These are phyloP conservation scores for Trametes pubescens DNA, from an alignment of 1,284 basidiomycete species.

Conservation along the genomic window DNA sequence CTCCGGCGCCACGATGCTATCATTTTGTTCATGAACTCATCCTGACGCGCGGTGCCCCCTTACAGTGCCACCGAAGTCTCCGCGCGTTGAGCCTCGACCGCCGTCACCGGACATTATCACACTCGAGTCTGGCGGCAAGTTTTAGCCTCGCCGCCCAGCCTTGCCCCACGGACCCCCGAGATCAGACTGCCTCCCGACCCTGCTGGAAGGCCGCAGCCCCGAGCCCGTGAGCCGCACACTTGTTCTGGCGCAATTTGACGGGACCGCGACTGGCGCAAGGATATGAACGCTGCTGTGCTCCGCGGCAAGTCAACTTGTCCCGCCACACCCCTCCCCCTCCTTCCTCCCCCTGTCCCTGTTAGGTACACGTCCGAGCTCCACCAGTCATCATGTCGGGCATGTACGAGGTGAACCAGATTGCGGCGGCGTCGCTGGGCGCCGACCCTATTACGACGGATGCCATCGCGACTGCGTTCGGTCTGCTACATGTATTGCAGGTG, in stretches of 20 bases:
- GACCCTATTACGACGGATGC: slow-evolving; percentile 16
- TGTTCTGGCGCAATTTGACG: not conserved
- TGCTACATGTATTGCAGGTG: slow-evolving; percentile 21
- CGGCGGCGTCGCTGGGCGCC: slow-evolving; percentile 21
- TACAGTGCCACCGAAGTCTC: not conserved
- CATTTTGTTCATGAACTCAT: slow-evolving; percentile 6
- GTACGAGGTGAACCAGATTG: slow-evolving; percentile 24
- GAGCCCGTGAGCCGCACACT: not conserved
- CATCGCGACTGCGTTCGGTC: slow-evolving; percentile 20
- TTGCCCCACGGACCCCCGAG: not conserved
- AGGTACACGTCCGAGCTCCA: not conserved
- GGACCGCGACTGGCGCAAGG: not conserved
- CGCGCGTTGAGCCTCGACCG: not conserved
- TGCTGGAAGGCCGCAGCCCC: slow-evolving; percentile 7
- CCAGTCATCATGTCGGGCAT: slow-evolving; percentile 22
- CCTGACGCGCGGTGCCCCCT: not conserved
- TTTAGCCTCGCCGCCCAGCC: slow-evolving; percentile 1
- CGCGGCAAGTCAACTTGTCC: not conserved
- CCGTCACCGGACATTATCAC: not conserved
- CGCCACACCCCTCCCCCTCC: not conserved
- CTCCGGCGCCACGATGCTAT: not conserved
- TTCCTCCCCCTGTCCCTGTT: not conserved
- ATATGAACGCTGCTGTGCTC: not conserved
- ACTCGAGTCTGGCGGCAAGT: not conserved
- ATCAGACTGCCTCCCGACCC: slow-evolving; percentile 19